Base-by-base conservation (phyloP, 495 filamentous ascomycete species). In the Emericellopsis terricola region DNA sequence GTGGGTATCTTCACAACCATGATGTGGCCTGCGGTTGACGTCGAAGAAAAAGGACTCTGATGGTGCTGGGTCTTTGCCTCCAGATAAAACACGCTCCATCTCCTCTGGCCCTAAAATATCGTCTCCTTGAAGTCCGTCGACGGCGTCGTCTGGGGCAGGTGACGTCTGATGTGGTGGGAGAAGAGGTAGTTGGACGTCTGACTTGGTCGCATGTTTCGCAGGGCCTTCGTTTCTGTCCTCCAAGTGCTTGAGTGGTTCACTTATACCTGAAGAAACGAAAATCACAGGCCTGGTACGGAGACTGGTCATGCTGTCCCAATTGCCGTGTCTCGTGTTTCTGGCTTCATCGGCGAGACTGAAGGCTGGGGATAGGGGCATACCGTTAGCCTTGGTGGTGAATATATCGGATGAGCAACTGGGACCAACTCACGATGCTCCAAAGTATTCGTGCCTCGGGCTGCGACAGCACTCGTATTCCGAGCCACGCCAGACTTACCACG, bases 321-420 rank as follows among this genome's bases (percentile, higher is more conserved):
- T 59, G 34, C 47, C 43, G 39, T 78, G 71, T 3, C 59, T 65
- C 49, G 81, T 87, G 41, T 83, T 78, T 31, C 69, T 71, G 38
- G 80, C 84, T 55, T 83, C 83, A 36, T 89, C 74, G 33, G 64
- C 60, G 57, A 91, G 64, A 0, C 76, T 73, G 39, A 79, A 70
- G 17, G 45, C 62, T 59, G 32, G 5, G 15, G 11, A 6, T 6
- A 15, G 2, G 18, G 13, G 18, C 1, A 50, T 16, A 57, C 60
- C 9, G 53, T 56, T 23, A 56, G 53, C 15, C 38, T 57, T 15
- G 52, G 56, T 11, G n/a, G n/a, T n/a, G n/a, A n/a, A n/a, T n/a
- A n/a, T n/a, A n/a, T n/a, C n/a, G n/a, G n/a, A n/a, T n/a, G n/a
- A n/a, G n/a, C n/a, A n/a, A n/a, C n/a, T n/a, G n/a, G n/a, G n/a